Evolutionary conservation across 441 rosid genomes (phyloP), one percentile per base, ranked within the genome.

Genomic region (Gossypium schwendimanii): DNA sequence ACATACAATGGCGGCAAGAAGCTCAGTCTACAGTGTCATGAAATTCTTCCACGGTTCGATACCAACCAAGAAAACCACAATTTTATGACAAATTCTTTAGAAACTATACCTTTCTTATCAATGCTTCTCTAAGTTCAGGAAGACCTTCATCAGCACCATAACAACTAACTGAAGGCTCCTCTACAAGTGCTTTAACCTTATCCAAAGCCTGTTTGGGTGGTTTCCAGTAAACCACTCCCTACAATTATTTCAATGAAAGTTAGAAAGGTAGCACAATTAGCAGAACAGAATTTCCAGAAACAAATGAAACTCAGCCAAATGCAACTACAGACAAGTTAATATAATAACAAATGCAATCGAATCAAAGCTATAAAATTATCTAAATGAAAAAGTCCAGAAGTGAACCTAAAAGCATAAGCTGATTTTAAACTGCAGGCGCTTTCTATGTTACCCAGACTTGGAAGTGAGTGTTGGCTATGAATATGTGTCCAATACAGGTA

Each of bases 141-240:
- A 93, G 75, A 66, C 99, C 98, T 80, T 93, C 99, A 79, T 93
- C 97, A 55, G 96, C 87, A 65, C 99, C 98, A 78, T 96, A 93
- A 55, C 89, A 84, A 79, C 98, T 92, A 70, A 91, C 14, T 0
- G 75, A 23, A 71, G 99, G 96, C 50, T 91, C 97, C 89, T 87
- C 85, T 0, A 96, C 88, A 67, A 90, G 87, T 50, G 89, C 93
- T 76, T 91, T 89, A 39, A 96, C 96, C 85, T 83, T 91, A 6
- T 88, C 87, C 78, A 93, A 58, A 4, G 98, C 99, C 55, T 80
- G 72, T 80, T 87, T 75, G 65, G 98, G 99, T 52, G 99, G 99
- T 75, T 87, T 96, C 98, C 98, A 90, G 77, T 91, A 85, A 69
- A 93, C 98, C 1, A 96, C 97, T 61, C 98, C 98, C 98, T 96